These are phyloP conservation scores for Drechslerella coelobrocha DNA, from an alignment of 2,329 filamentous ascomycete species.

Conservation along the genomic window DNA sequence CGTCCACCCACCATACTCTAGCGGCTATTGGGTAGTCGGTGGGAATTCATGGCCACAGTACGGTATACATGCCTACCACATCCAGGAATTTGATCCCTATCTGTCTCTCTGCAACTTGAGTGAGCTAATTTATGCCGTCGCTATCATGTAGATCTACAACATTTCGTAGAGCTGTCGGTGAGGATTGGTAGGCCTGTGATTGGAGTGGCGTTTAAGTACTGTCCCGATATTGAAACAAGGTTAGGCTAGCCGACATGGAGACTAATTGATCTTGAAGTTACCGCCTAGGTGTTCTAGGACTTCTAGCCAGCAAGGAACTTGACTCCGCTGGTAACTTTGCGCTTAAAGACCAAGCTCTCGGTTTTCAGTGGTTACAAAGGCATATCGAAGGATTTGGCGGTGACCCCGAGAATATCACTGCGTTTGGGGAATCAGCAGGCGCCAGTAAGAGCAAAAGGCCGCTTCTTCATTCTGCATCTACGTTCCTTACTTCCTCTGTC, in stretches of 20 bases:
- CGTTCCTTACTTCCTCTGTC: neutral
- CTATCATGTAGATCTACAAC: constrained; percentile 21
- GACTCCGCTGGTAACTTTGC: constrained; percentile 63
- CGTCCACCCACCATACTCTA: neutral
- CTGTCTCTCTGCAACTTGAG: neutral
- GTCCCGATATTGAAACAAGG: neutral
- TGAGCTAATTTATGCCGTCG: neutral
- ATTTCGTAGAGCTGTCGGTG: constrained; percentile 25
- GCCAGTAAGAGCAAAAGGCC: constrained; percentile 28
- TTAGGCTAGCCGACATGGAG: neutral
- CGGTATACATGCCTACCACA: constrained; percentile 4
- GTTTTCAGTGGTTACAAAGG: constrained; percentile 62
- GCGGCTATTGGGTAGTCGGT: constrained; percentile 43
- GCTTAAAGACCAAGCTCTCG: constrained; percentile 63
- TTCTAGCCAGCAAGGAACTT: constrained; percentile 55
- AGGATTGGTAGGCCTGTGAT: constrained; percentile 13
- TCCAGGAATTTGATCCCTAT: too few species aligned
- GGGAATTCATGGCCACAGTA: constrained; percentile 47
- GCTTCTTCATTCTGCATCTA: neutral
- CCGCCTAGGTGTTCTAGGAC: constrained; percentile 31
- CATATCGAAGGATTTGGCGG: constrained; percentile 38
- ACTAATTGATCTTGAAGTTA: constrained; percentile 43
- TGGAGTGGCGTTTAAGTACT: constrained; percentile 38
- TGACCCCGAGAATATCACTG: constrained; percentile 23
- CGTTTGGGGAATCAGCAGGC: constrained; percentile 36